phyloP scores from a whole-genome alignment of 2,329 filamentous ascomycete species.

The Lithohypha guttulata region DNA sequence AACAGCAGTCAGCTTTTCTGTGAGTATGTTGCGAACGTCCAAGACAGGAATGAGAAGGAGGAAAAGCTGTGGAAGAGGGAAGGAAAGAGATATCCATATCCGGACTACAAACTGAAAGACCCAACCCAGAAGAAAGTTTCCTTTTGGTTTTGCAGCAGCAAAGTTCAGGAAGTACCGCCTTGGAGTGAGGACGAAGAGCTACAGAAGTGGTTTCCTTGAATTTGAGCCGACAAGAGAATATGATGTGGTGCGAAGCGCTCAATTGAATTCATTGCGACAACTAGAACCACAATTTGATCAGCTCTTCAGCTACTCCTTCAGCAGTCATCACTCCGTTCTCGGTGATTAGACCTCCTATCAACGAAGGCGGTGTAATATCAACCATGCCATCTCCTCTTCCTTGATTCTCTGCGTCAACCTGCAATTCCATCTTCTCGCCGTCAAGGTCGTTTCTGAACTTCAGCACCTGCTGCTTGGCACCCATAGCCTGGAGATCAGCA shows the following conservation, averaged over 20 bases:
- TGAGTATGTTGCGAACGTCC: background rate
- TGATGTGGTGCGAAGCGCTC: no score
- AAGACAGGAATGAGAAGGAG: background rate
- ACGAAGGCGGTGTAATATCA: conserved; percentile 46
- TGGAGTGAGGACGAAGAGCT: no score
- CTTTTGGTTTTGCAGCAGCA: background rate
- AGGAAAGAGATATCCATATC: conserved; percentile 6
- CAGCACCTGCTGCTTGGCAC: conserved; percentile 66
- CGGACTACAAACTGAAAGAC: background rate
- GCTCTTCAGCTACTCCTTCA: conserved; percentile 54
- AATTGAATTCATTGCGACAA: conserved; percentile 7
- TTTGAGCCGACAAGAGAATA: no score
- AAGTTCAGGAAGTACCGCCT: background rate
- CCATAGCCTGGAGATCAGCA: conserved; percentile 39
- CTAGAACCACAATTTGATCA: conserved; percentile 53
- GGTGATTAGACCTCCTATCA: conserved; percentile 55
- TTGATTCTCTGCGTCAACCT: conserved; percentile 31
- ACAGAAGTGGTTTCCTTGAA: no score
- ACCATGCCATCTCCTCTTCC: conserved; percentile 25
- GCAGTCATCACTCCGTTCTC: conserved; percentile 54
- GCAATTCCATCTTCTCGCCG: conserved; percentile 29
- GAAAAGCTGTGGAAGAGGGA: background rate
- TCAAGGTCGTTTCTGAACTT: conserved; percentile 52
- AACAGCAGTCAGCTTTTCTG: conserved; percentile 1
- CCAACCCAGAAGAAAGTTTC: no score